Percentiles rank a stretch among this genome's conserved stretches.
These are phyloP conservation scores for Orbilia oligospora DNA, from an alignment of 2,329 filamentous ascomycete species.

Conservation along the genomic window DNA sequence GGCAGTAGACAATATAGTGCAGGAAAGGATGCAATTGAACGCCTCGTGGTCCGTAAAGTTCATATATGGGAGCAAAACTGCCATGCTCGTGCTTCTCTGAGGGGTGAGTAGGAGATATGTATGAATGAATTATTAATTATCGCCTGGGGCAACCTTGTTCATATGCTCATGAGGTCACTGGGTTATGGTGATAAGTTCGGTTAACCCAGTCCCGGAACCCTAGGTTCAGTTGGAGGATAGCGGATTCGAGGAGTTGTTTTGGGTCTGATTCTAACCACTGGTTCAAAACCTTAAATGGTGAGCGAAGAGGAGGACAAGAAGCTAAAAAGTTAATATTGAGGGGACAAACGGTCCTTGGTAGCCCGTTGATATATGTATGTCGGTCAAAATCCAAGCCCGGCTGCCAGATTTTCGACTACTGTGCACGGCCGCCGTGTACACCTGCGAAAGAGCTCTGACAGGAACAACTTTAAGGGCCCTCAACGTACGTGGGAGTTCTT, in stretches of 20 bases:
- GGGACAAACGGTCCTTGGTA: constrained; percentile 1
- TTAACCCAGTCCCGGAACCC: constrained; percentile 40
- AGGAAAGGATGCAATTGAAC: constrained; percentile 29
- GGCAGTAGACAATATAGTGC: constrained; percentile 43
- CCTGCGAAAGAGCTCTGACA: constrained; percentile 29
- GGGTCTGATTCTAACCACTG: constrained; percentile 6
- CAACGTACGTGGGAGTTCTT: background rate
- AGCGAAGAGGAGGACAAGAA: constrained; percentile 4
- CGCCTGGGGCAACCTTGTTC: constrained; percentile 3
- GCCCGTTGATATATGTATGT: constrained; percentile 33
- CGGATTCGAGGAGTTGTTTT: background rate
- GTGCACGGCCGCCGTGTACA: background rate
- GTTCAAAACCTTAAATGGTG: constrained; percentile 16
- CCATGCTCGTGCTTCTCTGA: constrained; percentile 25
- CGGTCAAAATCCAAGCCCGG: constrained; percentile 9
- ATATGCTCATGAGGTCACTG: constrained; percentile 38
- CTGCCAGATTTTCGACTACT: constrained; percentile 22
- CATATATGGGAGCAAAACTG: constrained; percentile 51
- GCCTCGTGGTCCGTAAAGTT: constrained; percentile 36
- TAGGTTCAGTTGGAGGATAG: constrained; percentile 7
- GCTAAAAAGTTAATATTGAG: constrained; percentile 5
- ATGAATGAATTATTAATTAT: constrained; percentile 20
- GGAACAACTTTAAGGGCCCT: background rate
- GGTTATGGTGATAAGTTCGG: constrained; percentile 29
- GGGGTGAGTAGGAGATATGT: constrained; percentile 3